Percentiles rank a stretch among this genome's conserved stretches.
Evolutionary conservation across 1,139 yeast species (phyloP).

Genomic region (Debaryomyces sp.): DNA sequence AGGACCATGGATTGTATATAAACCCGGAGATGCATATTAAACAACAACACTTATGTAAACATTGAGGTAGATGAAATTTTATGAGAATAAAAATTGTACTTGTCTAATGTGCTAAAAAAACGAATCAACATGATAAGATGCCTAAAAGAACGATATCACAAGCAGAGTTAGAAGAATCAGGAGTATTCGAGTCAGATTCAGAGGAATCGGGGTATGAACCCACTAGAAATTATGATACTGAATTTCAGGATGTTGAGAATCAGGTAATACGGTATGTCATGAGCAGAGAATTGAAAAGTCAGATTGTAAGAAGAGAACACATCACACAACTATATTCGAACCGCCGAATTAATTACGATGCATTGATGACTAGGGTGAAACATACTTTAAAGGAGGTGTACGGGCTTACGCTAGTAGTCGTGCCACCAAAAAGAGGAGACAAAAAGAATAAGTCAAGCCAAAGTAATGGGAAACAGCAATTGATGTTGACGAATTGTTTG

Average conservation of each 20-base stretch:
- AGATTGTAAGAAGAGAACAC: constrained; percentile 30
- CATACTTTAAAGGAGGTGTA: constrained; percentile 25
- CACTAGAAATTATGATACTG: not conserved
- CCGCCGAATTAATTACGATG: constrained; percentile 16
- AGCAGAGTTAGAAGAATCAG: not conserved
- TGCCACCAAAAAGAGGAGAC: constrained; percentile 16
- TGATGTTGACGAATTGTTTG: constrained; percentile 24
- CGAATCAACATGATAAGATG: not conserved
- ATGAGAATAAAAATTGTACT: not conserved
- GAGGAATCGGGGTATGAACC: not conserved
- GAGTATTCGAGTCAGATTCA: not conserved
- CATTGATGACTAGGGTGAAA: constrained; percentile 9
- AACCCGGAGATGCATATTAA: not conserved
- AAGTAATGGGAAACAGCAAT: constrained; percentile 15
- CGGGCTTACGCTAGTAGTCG: constrained; percentile 32
- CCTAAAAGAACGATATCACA: not conserved
- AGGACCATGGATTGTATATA: not conserved
- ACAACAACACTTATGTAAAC: not conserved
- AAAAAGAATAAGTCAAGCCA: constrained; percentile 11
- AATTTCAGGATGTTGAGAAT: constrained; percentile 3
- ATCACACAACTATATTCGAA: constrained; percentile 20
- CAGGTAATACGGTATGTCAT: constrained; percentile 27
- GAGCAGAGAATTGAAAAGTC: constrained; percentile 28
- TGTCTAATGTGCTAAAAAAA: not conserved
- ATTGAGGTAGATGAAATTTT: not conserved